Percentiles rank a stretch among this genome's conserved stretches.
These are phyloP conservation scores for Auriculariales sp. DNA, from an alignment of 768 basidiomycete genomes.

Conservation along the genomic window DNA sequence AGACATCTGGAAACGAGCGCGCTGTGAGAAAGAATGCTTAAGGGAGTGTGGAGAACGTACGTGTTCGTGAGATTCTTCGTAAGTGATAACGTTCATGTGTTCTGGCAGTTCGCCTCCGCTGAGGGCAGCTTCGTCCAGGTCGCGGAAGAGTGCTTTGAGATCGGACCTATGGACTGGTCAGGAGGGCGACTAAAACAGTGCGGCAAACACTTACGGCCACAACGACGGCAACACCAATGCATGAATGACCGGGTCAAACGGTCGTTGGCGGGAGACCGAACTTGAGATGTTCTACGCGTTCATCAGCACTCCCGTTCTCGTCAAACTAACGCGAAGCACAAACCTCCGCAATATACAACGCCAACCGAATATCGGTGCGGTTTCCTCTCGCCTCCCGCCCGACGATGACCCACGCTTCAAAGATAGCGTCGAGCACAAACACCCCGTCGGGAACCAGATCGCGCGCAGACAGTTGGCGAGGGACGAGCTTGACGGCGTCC, in stretches of 20 bases:
- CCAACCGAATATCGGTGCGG: constrained; percentile 46
- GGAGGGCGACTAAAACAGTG: neutral
- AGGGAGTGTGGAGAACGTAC: constrained; percentile 23
- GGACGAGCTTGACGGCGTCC: constrained; percentile 28
- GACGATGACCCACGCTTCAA: constrained; percentile 69
- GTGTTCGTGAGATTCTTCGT: constrained; percentile 39
- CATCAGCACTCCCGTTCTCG: neutral
- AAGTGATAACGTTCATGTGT: constrained; percentile 64
- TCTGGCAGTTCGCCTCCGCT: constrained; percentile 40
- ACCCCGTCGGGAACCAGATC: constrained; percentile 26
- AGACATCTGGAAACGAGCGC: constrained; percentile 26
- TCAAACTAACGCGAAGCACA: constrained; percentile 6
- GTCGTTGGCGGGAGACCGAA: constrained; percentile 35
- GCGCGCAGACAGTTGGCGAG: constrained; percentile 29
- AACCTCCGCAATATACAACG: constrained; percentile 43
- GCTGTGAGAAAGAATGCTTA: constrained; percentile 5
- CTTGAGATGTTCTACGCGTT: constrained; percentile 37
- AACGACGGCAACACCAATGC: constrained; percentile 59
- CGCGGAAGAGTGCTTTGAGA: constrained; percentile 49
- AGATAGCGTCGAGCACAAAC: constrained; percentile 58
- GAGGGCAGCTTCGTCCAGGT: constrained; percentile 44
- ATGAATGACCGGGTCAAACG: constrained; percentile 63
- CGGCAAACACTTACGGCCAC: constrained; percentile 27
- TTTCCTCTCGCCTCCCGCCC: constrained; percentile 48
- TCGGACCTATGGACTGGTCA: constrained; percentile 24